Conservation (phyloP, 805 yeast genomes). For the Candida tallmaniae region DNA sequence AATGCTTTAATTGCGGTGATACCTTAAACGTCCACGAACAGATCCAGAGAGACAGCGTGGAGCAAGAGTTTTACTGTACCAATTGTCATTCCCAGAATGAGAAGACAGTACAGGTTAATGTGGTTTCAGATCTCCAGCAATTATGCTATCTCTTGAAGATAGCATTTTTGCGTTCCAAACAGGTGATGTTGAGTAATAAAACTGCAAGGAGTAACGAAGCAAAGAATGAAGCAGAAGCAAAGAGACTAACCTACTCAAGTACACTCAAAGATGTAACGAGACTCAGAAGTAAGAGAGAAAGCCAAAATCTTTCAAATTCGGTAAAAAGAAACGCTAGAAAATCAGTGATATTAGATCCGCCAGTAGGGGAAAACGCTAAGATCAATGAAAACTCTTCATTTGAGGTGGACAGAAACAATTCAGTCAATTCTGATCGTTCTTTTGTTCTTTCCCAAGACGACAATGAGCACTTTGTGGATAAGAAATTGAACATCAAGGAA, state of each 20-base stretch:
- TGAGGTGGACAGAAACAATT: slow-evolving; percentile 13
- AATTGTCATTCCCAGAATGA: slow-evolving; percentile 41
- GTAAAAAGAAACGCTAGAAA: slow-evolving; percentile 59
- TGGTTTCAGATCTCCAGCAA: slow-evolving; percentile 69
- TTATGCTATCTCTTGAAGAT: slow-evolving; percentile 73
- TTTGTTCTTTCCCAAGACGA: slow-evolving; percentile 21
- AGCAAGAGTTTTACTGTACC: slow-evolving; percentile 47
- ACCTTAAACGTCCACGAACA: slow-evolving; percentile 21
- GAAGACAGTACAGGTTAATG: slow-evolving; percentile 47
- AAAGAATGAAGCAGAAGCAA: slow-evolving; percentile 3
- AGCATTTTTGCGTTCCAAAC: slow-evolving; percentile 71
- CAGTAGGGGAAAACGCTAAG: slow-evolving; percentile 43
- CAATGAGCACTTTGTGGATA: slow-evolving; percentile 20
- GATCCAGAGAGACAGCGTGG: slow-evolving; percentile 42
- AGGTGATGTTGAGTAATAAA: slow-evolving; percentile 41
- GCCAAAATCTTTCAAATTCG: slow-evolving; percentile 49
- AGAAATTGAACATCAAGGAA: slow-evolving; percentile 27
- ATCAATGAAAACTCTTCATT: slow-evolving; percentile 13
- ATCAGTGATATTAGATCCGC: slow-evolving; percentile 63
- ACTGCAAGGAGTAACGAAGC: slow-evolving; percentile 3
- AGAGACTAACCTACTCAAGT: slow-evolving; percentile 10
- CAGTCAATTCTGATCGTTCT: slow-evolving; percentile 26
- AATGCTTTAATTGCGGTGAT: slow-evolving; percentile 57
- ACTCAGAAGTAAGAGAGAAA: slow-evolving; percentile 68
- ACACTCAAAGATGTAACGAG: slow-evolving; percentile 67